A percentile compares a stretch with the other conserved stretches of the same genome.
phyloP scores from a whole-genome alignment of 2,329 filamentous ascomycete species.

The Cytospora paraplurivora region DNA sequence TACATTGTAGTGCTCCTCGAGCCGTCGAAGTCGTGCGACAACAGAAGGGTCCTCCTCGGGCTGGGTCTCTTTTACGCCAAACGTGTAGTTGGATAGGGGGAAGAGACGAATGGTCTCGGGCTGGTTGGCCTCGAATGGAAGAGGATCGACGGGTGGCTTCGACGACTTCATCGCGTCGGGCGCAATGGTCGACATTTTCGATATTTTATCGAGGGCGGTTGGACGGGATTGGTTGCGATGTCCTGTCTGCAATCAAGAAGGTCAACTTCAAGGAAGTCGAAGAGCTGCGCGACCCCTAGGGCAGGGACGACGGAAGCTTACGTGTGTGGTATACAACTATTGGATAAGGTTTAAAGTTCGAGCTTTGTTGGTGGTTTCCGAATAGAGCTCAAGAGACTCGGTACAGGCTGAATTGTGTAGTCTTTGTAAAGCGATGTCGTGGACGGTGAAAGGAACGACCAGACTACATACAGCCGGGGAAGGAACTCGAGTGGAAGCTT shows the following conservation, averaged over 20 bases:
- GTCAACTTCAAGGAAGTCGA: background rate
- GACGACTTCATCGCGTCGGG: slow-evolving; percentile 73
- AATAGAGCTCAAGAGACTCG: background rate
- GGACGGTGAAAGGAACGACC: background rate
- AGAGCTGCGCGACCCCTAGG: background rate
- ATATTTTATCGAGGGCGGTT: background rate
- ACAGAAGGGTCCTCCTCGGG: slow-evolving; percentile 97
- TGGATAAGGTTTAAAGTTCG: background rate
- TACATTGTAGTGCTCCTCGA: slow-evolving; percentile 91
- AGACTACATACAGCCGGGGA: background rate
- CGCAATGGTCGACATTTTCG: slow-evolving; percentile 82
- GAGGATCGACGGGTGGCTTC: slow-evolving; percentile 75
- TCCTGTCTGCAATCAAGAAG: background rate
- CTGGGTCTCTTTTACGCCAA: slow-evolving; percentile 97
- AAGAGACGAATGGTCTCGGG: slow-evolving; percentile 88
- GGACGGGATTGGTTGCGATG: background rate
- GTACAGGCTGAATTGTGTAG: background rate
- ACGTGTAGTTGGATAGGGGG: slow-evolving; percentile 97
- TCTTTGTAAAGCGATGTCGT: background rate
- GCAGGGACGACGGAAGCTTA: background rate
- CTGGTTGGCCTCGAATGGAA: slow-evolving; percentile 86
- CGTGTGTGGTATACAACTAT: background rate
- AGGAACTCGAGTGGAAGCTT: background rate
- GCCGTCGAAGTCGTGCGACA: slow-evolving; percentile 83
- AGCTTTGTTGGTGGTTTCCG: background rate